Conservation (phyloP, 345 rosid species). For the Moricandia arvensis region DNA sequence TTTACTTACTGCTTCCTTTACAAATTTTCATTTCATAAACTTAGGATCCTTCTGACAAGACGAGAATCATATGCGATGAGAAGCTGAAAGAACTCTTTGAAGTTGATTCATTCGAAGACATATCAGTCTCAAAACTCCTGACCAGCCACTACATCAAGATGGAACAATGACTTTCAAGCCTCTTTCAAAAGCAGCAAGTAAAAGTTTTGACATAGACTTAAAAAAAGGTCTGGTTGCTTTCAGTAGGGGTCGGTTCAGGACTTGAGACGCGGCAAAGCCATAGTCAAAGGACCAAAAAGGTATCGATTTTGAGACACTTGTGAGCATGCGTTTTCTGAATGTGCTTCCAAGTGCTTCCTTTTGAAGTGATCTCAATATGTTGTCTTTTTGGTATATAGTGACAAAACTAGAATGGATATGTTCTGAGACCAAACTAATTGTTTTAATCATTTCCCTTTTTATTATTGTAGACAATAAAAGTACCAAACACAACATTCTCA, state of each 20-base stretch:
- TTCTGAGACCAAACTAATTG: slow-evolving; percentile 23
- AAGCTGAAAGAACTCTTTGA: slow-evolving; percentile 67
- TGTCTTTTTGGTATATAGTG: slow-evolving; percentile 23
- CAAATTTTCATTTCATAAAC: background rate
- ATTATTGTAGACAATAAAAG: background rate
- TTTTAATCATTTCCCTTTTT: slow-evolving; percentile 2
- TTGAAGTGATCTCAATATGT: slow-evolving; percentile 1
- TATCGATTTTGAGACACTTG: slow-evolving; percentile 18
- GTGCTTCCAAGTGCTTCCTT: slow-evolving; percentile 33
- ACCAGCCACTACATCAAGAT: slow-evolving; percentile 51
- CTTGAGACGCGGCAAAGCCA: slow-evolving; percentile 7
- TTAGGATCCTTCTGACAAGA: slow-evolving; percentile 59
- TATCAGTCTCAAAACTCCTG: slow-evolving; percentile 51
- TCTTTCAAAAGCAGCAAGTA: slow-evolving; percentile 34
- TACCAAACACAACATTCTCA: background rate
- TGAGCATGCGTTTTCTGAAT: slow-evolving; percentile 34
- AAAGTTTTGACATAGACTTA: slow-evolving; percentile 1
- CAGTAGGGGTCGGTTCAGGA: slow-evolving; percentile 19
- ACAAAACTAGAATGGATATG: slow-evolving; percentile 16
- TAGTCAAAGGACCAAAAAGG: slow-evolving; percentile 18
- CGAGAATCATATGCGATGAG: slow-evolving; percentile 52
- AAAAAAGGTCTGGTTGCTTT: too few species aligned
- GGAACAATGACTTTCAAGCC: slow-evolving; percentile 41
- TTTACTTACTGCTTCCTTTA: background rate
- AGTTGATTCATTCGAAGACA: slow-evolving; percentile 50